phyloP scores from a whole-genome alignment of 176 grass and related monocot species.

The Paspalum notatum region DNA sequence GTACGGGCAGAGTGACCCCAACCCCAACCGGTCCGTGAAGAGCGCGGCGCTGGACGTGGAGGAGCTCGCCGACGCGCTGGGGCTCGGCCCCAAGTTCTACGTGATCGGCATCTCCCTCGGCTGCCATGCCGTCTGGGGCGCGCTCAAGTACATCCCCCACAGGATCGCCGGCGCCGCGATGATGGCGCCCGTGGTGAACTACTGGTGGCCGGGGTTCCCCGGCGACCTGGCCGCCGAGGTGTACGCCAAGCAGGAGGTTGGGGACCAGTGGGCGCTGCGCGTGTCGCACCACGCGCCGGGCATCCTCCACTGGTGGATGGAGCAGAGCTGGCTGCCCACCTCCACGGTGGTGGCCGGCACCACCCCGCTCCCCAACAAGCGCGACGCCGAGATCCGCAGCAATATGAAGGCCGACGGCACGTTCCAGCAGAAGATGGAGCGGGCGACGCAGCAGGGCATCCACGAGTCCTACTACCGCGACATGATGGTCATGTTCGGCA shows the following conservation, averaged over 20 bases:
- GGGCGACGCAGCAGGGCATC: conserved; percentile 74
- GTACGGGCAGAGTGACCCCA: conserved; percentile 69
- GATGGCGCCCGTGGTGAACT: conserved; percentile 66
- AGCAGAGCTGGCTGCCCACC: conserved; percentile 73
- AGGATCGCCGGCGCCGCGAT: conserved; percentile 64
- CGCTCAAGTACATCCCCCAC: conserved; percentile 70
- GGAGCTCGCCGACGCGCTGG: conserved; percentile 63
- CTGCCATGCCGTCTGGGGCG: conserved; percentile 75
- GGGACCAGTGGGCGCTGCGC: conserved; percentile 71
- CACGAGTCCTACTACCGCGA: conserved; percentile 82
- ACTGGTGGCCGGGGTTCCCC: conserved; percentile 78
- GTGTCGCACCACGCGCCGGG: conserved; percentile 66
- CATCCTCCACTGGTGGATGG: conserved; percentile 88
- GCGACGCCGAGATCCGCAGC: conserved; percentile 47
- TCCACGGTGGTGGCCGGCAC: conserved; percentile 70
- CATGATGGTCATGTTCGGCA: conserved; percentile 83
- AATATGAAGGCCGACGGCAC: conserved; percentile 24
- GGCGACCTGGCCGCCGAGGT: conserved; percentile 41
- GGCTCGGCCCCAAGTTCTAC: conserved; percentile 64
- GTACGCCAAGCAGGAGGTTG: conserved; percentile 58
- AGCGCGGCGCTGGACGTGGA: conserved; percentile 60
- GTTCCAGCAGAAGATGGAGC: conserved; percentile 51
- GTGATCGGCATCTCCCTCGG: conserved; percentile 69
- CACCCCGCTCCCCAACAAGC: conserved; percentile 57
- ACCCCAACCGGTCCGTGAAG: conserved; percentile 62